A percentile compares a stretch with the other conserved stretches of the same genome.
Conservation (phyloP, 225 moss, liverwort and hornwort species). For the Neckera pumila region DNA sequence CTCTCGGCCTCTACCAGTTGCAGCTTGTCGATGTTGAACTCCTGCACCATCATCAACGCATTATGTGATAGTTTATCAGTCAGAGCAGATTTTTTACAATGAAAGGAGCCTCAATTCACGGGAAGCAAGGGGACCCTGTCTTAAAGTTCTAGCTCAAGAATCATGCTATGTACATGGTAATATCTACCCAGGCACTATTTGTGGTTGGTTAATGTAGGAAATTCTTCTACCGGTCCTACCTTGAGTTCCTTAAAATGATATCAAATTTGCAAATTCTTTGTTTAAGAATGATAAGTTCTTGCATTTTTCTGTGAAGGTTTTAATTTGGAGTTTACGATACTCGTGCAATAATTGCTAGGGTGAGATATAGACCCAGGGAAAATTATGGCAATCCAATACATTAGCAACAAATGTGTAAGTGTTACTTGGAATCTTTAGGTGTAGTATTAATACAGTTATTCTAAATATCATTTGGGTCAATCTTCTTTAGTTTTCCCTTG, state of each 20-base stretch:
- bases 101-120: neutral
- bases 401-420: too few species aligned
- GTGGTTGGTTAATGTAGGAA: too few species aligned
- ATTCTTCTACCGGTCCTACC: neutral
- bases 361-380: neutral
- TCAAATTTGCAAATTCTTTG: neutral
- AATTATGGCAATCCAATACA: neutral
- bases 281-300: neutral
- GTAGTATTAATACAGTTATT: too few species aligned
- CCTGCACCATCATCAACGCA: conserved; percentile 24
- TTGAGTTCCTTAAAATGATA: neutral
- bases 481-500: too few species aligned
- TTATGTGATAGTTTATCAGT: neutral
- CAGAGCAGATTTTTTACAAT: neutral
- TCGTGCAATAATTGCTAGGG: neutral
- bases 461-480: neutral
- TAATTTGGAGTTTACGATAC: neutral
- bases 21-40: conserved; percentile 74
- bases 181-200: neutral
- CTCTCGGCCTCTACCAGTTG: conserved; percentile 65
- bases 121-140: too few species aligned
- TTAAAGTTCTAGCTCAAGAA: neutral
- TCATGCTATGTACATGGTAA: too few species aligned
- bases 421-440: neutral
- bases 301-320: neutral